These are phyloP conservation scores for Candida silvicultrix DNA, from an alignment of 805 yeast species.

Conservation along the genomic window DNA sequence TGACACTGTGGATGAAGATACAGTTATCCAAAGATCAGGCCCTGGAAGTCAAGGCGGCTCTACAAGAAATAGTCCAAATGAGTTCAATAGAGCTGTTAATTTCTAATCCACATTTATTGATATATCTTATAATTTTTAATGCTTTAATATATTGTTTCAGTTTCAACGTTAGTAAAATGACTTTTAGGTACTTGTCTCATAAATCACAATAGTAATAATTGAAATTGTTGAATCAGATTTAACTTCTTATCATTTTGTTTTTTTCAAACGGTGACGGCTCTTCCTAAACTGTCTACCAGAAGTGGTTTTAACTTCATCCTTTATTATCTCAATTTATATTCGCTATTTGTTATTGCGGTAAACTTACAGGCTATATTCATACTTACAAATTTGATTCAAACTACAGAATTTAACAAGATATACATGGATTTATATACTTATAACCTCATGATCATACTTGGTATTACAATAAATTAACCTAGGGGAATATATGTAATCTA, in stretches of 20 bases:
- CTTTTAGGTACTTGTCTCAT: no score
- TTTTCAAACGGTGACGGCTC: conserved; percentile 9
- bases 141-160: neutral
- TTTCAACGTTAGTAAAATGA: neutral
- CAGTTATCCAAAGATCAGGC: neutral
- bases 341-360: neutral
- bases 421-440: no score
- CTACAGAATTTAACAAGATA: no score
- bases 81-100: neutral
- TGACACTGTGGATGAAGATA: conserved; percentile 18
- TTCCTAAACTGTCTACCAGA: neutral
- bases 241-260: conserved; percentile 2
- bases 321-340: no score
- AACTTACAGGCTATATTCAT: no score
- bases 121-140: neutral
- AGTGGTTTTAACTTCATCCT: neutral
- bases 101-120: neutral
- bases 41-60: neutral
- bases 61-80: neutral
- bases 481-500: no score
- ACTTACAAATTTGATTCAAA: no score
- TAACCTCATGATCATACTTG: no score
- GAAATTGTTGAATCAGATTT: neutral
- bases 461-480: no score
- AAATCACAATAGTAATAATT: neutral